These are phyloP conservation scores for Triangularia setosa DNA, from an alignment of 2,329 filamentous ascomycete species.

Conservation along the genomic window DNA sequence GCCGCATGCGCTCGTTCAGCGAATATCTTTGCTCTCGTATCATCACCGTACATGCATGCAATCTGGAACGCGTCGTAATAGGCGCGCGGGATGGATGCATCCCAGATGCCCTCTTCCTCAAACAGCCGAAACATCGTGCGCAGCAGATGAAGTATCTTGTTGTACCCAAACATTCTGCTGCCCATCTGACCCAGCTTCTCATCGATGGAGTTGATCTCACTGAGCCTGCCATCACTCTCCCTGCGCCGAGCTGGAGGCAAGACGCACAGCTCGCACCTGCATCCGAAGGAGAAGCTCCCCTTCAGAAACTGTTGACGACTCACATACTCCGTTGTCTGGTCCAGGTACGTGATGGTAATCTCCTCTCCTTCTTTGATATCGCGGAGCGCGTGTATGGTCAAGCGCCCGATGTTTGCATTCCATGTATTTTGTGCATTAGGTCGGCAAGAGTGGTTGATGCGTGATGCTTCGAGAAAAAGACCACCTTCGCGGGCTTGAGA, in stretches of 20 bases:
- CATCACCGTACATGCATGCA: background rate
- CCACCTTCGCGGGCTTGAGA: background rate
- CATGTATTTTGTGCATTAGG: constrained; percentile 11
- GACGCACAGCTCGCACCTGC: constrained; percentile 10
- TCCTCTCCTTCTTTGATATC: constrained; percentile 12
- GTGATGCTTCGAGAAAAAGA: constrained; percentile 8
- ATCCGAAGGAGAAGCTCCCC: constrained; percentile 5
- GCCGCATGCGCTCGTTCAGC: background rate
- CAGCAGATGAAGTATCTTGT: background rate
- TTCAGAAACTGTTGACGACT: background rate
- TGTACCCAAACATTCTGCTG: background rate
- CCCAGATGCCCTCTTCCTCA: background rate
- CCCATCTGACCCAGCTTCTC: background rate
- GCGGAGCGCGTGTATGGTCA: constrained; percentile 11
- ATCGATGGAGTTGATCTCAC: background rate
- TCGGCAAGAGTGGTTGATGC: constrained; percentile 13
- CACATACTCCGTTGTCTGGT: background rate
- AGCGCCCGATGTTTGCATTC: constrained; percentile 1
- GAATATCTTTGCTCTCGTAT: background rate
- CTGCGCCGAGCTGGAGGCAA: background rate
- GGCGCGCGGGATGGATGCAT: background rate
- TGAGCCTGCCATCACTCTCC: background rate
- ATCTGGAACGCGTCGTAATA: background rate
- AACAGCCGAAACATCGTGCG: background rate
- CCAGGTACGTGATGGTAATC: constrained; percentile 13